Percentiles rank a stretch among this genome's conserved stretches.
phyloP scores from a whole-genome alignment of 495 filamentous ascomycete genomes.

The Oidiodendron maius region DNA sequence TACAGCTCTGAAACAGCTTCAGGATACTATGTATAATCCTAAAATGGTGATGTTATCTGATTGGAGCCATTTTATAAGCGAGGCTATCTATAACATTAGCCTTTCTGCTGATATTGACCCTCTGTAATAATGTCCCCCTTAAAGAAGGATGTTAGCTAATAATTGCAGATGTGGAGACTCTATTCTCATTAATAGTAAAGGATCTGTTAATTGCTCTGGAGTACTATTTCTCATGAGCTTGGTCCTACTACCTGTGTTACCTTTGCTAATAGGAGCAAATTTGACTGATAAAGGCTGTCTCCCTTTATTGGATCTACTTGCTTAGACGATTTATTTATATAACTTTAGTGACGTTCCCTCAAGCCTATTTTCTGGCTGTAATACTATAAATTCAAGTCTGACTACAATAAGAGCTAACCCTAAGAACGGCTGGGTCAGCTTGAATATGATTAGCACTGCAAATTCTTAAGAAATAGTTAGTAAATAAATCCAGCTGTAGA shows the following conservation, averaged over 20 bases:
- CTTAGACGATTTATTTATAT: conserved; percentile 9
- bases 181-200: conserved; percentile 48
- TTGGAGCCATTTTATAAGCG: conserved; percentile 45
- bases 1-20: conserved; percentile 35
- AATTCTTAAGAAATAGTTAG: conserved; percentile 12
- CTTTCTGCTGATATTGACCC: conserved; percentile 31
- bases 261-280: conserved; percentile 26
- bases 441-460: conserved; percentile 40
- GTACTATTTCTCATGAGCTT: conserved; percentile 30
- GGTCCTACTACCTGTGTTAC: conserved; percentile 27
- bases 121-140: conserved; percentile 25
- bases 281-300: conserved; percentile 45
- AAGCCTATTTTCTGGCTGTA: conserved; percentile 33
- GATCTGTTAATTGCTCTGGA: conserved; percentile 40
- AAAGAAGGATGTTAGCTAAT: neutral
- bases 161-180: conserved; percentile 37
- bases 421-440: conserved; percentile 33
- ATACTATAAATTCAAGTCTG: conserved; percentile 29
- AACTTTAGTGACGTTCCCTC: conserved; percentile 32
- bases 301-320: conserved; percentile 14
- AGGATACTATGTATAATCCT: conserved; percentile 36
- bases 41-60: conserved; percentile 47
- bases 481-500: no score
- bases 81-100: conserved; percentile 35
- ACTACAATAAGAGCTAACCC: conserved; percentile 33